Evolutionary conservation across 192 early-diverging fungal genomes (phyloP), one percentile per base, ranked within the genome.

Genomic region (Podila minutissima): DNA sequence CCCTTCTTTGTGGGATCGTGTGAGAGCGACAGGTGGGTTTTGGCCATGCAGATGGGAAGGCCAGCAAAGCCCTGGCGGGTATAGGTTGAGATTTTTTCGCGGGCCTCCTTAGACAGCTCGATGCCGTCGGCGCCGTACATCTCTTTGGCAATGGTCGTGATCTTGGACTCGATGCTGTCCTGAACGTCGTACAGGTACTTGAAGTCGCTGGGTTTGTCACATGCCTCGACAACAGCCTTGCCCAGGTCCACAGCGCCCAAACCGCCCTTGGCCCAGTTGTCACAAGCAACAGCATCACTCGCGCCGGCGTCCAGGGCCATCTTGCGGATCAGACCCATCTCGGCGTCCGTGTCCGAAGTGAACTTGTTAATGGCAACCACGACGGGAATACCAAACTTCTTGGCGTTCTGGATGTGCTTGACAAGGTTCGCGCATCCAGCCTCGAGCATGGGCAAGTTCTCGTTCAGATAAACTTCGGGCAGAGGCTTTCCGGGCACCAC

Each of bases 41-140:
- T 99, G 38, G 98, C 98, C 98, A 99, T 99, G 84, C 98, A 99
- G 31, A 99, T 94, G 3, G 97, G 97, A 74, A 98, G 85, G n/a
- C 92, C 86, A 60, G 74, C 90, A 86, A 97, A 99, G 38, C 97
- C 97, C 85, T 93, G 93, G 24, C 74, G 68, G 17, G 95, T 96
- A 82, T 97, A 99, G 48, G 89, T 86, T 53, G 91, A 93, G 62
- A 98, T 91, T 89, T 99, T 99, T 67, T 86, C 84, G 75, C 93
- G 88, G 31, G 98, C 97, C 48, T 89, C 74, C 20, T 95, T 92
- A 69, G 89, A 93, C 53, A 96, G 88, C 74, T 93, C 91, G 69
- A 99, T 92, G 5, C 95, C 97, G 65, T 92, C 94, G 4, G 98
- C 98, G 29, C 98, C 94, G 86, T 99, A 99, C 85, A 97, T 96